Base-by-base conservation (phyloP, 495 filamentous ascomycete species). In the Neurospora sp. region DNA sequence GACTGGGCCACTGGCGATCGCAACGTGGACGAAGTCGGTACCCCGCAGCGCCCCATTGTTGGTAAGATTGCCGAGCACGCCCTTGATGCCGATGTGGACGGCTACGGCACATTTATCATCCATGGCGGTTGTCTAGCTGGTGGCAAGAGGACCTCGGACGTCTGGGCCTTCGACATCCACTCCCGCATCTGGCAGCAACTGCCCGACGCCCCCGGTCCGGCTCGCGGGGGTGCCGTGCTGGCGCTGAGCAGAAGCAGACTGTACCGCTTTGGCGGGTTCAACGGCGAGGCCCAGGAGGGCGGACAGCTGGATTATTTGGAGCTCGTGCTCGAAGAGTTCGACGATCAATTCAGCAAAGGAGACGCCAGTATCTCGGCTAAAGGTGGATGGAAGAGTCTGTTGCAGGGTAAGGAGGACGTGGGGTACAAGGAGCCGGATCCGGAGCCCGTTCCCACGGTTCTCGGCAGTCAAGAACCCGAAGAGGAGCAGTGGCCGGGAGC, bases 181-280 rank as follows among this genome's bases (percentile, higher is more conserved):
- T 83, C 81, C 34, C 77, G 84, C 39, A 78, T 83, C 0, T 96
- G 92, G 93, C 86, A 84, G 45, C 84, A 89, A 66, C 84, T 90
- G 38, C 84, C 90, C 0, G 75, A 86, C 21, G 90, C 90, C 0
- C 91, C 91, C 0, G 88, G 86, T 17, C 85, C 88, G 1, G 79
- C 86, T 0, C 85, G 91, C 4, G 90, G 89, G 15, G 92, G 91
- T 0, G 82, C 91, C 0, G 86, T 88, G 0, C 86, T 96, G 40
- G 85, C 89, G 0, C 85, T 89, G 69, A 79, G 82, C 4, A 80
- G 84, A 71, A 86, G 85, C 21, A 83, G 87, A 39, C 76, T 94
- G 21, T 96, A 89, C 78, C 86, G 91, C 31, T 92, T 92, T 81
- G 91, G 91, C 77, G 92, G 92, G 1, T 93, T 90, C 75, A 88